Evolutionary conservation across 176 grass and related monocot species (phyloP), one percentile per base, ranked within the genome.

Genomic region (Lolium multiflorum): DNA sequence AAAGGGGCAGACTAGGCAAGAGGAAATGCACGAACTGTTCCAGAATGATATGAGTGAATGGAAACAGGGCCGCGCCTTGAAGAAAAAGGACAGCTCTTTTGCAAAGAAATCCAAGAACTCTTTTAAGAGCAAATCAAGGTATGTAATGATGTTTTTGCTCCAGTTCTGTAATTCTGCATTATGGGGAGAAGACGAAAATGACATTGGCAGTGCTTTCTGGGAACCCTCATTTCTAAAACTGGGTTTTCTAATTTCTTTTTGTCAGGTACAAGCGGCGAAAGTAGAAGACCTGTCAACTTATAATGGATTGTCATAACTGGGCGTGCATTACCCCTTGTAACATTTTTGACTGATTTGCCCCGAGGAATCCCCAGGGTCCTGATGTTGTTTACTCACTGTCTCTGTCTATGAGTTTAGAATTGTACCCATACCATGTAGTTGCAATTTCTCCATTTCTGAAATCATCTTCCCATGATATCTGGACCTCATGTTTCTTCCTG

Each of bases 61-160:
- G 63, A 98, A 96, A 80, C 92, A 94, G 76, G 92, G 86, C 18
- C 88, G 74, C 14, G 17, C 81, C 58, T 81, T 85, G 17, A 96
- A 92, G 83, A 92, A 89, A 88, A 91, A 70, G 49, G 85, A 70
- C 21, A 78, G 22, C 25, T 50, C 70, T 82, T 83, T 84, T 25
- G 43, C 48, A 39, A 92, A 78, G 70, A 95, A 94, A 87, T 80
- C 90, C 2, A 98, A 96, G 60, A 96, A 90, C 80, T 88, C 94
- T n/a, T 98, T 98, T 31, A 98, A 96, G 87, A 98, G 97, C 87
- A 92, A 98, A 87, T 84, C 92, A 38, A 98, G 97, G 96, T 98
- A 95, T 85, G 75, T 31, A 51, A 41, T 11, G 48, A 71, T 86
- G 48, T 82, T 58, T 68, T 38, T 76, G 26, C 31, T 37, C 20